Percentiles rank a stretch among this genome's conserved stretches.
These are phyloP conservation scores for Podospora fimiseda DNA, from an alignment of 495 filamentous ascomycete genomes.

Conservation along the genomic window DNA sequence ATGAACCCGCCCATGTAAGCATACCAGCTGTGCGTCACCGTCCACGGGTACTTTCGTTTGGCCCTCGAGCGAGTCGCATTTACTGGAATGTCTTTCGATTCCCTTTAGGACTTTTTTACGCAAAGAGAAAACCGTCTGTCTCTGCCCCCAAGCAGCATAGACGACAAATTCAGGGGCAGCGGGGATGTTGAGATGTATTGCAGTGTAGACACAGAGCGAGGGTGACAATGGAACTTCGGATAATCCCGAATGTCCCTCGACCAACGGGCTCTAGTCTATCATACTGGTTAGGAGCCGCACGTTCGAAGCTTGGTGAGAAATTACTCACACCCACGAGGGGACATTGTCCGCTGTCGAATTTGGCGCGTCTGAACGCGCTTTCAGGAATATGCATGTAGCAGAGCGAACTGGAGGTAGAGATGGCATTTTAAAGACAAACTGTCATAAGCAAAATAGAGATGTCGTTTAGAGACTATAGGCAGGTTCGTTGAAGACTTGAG, in stretches of 20 bases:
- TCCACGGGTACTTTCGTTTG: constrained; percentile 1
- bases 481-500: no score
- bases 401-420: no score
- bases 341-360: no score
- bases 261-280: constrained; percentile 1
- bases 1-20: constrained; percentile 10
- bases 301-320: background rate
- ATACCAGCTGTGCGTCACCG: constrained; percentile 6
- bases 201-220: constrained; percentile 4
- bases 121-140: background rate
- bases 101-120: background rate
- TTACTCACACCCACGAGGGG: background rate
- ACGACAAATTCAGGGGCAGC: background rate
- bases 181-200: constrained; percentile 8
- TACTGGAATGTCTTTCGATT: background rate
- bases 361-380: no score
- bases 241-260: constrained; percentile 1
- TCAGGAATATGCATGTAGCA: no score
- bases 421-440: no score
- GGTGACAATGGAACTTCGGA: constrained; percentile 2
- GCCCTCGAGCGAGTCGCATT: background rate
- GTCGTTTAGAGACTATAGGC: no score
- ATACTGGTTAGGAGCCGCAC: background rate
- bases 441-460: no score
- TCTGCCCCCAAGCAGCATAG: background rate